Percentiles rank a stretch among this genome's conserved stretches.
phyloP scores from a whole-genome alignment of 2,329 filamentous ascomycete genomes.

The Diaporthe velutina region DNA sequence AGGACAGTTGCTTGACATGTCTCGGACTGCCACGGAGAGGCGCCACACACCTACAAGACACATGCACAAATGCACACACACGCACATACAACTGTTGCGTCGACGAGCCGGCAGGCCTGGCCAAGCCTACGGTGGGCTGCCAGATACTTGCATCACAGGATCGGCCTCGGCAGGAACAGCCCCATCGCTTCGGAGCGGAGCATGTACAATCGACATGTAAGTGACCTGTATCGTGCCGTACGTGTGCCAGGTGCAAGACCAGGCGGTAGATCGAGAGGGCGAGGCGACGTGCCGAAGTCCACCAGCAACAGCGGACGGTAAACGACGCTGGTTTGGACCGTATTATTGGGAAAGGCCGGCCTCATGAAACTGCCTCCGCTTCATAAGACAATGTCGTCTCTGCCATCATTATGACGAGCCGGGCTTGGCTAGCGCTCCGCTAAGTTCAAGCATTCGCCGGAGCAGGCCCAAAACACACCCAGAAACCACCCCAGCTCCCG shows the following conservation, averaged over 20 bases:
- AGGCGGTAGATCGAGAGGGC: background rate
- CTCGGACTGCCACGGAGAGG: conserved; percentile 31
- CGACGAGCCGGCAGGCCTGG: conserved; percentile 5
- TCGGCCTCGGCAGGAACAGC: conserved; percentile 20
- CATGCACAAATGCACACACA: conserved; percentile 1
- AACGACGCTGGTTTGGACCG: background rate
- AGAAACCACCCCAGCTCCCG: conserved; percentile 9
- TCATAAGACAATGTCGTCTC: conserved; percentile 3
- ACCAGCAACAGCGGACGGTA: conserved; percentile 1
- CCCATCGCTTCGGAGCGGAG: conserved; percentile 3
- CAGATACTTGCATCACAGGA: conserved; percentile 6
- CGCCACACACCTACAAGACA: background rate
- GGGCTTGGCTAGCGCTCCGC: conserved; percentile 8
- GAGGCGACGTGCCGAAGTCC: background rate
- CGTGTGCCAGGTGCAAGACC: conserved; percentile 1
- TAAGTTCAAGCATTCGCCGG: conserved; percentile 16
- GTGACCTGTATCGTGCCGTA: conserved; percentile 27
- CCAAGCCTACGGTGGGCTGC: background rate
- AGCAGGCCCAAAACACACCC: background rate
- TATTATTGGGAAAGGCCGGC: background rate
- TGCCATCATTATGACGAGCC: conserved; percentile 28
- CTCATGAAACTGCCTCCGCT: conserved; percentile 22
- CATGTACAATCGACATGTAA: background rate
- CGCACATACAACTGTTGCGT: conserved; percentile 7
- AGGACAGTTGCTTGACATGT: conserved; percentile 34